phyloP scores from a whole-genome alignment of 495 filamentous ascomycete species.

The Penicillium diatomitis region DNA sequence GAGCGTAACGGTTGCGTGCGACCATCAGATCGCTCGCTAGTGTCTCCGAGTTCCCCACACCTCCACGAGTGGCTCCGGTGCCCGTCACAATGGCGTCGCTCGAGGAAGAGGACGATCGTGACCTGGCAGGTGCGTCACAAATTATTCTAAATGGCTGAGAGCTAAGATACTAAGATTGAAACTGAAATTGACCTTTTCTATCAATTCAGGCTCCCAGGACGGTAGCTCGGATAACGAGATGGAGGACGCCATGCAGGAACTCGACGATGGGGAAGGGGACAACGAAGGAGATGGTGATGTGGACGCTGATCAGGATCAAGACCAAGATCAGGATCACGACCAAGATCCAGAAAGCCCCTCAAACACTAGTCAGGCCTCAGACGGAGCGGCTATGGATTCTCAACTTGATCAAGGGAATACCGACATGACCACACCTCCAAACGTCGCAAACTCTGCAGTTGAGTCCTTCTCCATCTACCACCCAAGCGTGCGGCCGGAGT shows the following conservation, averaged over 20 bases:
- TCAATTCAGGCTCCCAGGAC: slow-evolving; percentile 42
- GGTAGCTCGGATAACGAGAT: slow-evolving; percentile 63
- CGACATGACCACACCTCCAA: slow-evolving; percentile 21
- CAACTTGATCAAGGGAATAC: slow-evolving; percentile 34
- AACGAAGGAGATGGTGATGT: slow-evolving; percentile 62
- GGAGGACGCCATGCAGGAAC: slow-evolving; percentile 29
- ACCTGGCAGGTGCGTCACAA: slow-evolving; percentile 37
- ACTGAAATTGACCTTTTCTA: background rate
- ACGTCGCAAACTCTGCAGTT: slow-evolving; percentile 19
- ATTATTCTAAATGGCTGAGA: background rate
- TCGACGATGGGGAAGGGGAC: slow-evolving; percentile 23
- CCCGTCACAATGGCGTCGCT: slow-evolving; percentile 21
- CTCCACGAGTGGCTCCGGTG: background rate
- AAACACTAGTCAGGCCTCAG: slow-evolving; percentile 39
- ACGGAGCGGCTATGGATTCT: slow-evolving; percentile 24
- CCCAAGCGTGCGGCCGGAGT: slow-evolving; percentile 69
- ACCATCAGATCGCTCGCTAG: background rate
- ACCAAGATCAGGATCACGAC: slow-evolving; percentile 25
- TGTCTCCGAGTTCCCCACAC: background rate
- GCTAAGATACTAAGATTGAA: too few relatives aligned
- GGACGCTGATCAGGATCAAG: slow-evolving; percentile 51
- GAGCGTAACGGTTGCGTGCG: background rate
- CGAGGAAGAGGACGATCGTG: slow-evolving; percentile 47
- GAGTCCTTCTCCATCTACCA: slow-evolving; percentile 37
- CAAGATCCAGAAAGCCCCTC: slow-evolving; percentile 49